Conservation (phyloP, 306 rosid species). For the Cicer chorassanicum region DNA sequence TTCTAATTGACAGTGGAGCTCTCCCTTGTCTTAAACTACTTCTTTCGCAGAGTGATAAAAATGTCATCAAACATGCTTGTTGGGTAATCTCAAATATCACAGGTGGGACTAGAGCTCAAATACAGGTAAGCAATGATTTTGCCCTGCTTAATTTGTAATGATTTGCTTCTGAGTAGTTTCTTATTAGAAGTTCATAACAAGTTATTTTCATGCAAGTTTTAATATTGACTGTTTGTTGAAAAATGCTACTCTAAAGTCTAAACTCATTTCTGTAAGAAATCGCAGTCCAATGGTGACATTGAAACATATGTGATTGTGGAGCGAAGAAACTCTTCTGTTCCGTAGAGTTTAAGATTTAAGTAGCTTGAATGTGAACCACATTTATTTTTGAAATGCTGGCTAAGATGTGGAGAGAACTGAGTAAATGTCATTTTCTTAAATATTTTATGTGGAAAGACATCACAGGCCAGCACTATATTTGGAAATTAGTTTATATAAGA, state of each 20-base stretch:
- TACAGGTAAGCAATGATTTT: conserved; percentile 60
- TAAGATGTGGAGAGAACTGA: too few species aligned
- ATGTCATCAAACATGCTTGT: conserved; percentile 91
- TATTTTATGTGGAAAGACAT: too few species aligned
- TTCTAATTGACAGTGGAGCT: conserved; percentile 73
- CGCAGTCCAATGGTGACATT: too few species aligned
- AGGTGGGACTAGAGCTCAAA: conserved; percentile 73
- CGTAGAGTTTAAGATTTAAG: neutral
- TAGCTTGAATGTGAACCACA: neutral
- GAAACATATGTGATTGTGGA: too few species aligned
- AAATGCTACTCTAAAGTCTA: neutral
- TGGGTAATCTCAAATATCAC: conserved; percentile 91
- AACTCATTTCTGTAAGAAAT: neutral
- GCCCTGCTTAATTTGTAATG: neutral
- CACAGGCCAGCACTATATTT: too few species aligned
- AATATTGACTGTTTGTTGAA: neutral
- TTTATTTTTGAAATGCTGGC: neutral
- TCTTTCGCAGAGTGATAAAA: conserved; percentile 72
- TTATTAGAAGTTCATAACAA: neutral
- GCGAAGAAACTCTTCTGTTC: too few species aligned
- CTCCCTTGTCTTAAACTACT: conserved; percentile 72
- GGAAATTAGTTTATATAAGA: too few species aligned
- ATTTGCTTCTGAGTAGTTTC: neutral
- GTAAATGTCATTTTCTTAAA: too few species aligned
- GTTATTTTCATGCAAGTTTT: too few species aligned